A percentile compares a stretch with the other conserved stretches of the same genome.
Evolutionary conservation across 768 basidiomycete species (phyloP).

Genomic region (Pleurotus pulmonarius): DNA sequence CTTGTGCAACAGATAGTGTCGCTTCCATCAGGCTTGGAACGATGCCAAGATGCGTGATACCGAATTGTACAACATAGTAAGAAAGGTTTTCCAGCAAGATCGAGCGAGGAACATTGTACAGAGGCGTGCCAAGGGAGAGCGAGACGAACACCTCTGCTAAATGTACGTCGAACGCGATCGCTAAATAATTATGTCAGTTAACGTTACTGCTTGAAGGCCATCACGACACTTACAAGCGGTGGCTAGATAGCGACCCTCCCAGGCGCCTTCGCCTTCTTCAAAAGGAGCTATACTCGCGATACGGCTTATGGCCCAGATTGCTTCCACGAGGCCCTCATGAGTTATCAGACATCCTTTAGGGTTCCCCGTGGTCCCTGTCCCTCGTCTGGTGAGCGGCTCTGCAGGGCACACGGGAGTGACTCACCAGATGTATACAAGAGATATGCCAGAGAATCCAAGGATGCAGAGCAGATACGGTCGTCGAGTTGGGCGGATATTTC

Average conservation of each 20-base stretch:
- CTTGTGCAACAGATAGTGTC: conserved; percentile 31
- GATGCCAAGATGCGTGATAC: conserved; percentile 46
- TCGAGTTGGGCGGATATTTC: conserved; percentile 24
- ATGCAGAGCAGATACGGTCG: conserved; percentile 24
- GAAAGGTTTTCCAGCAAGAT: conserved; percentile 40
- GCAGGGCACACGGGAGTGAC: not conserved
- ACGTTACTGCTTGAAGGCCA: not conserved
- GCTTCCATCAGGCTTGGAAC: conserved; percentile 53
- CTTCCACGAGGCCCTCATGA: conserved; percentile 26
- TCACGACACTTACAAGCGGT: conserved; percentile 35
- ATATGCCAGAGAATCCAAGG: conserved; percentile 32
- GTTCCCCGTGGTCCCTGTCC: conserved; percentile 44
- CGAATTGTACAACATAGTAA: conserved; percentile 28
- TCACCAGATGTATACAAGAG: conserved; percentile 49
- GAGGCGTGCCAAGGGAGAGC: conserved; percentile 39
- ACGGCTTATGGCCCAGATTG: conserved; percentile 27
- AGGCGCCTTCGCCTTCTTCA: conserved; percentile 14
- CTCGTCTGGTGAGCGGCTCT: too few species aligned
- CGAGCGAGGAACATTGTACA: conserved; percentile 39
- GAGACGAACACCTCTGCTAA: conserved; percentile 39
- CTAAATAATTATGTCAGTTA: conserved; percentile 17
- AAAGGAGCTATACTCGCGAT: conserved; percentile 24
- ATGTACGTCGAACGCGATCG: conserved; percentile 52
- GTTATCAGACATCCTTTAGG: conserved; percentile 48
- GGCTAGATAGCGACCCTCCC: conserved; percentile 29